Conservation (phyloP, 176 grass and related monocot genomes). For the Aegilops longissima region DNA sequence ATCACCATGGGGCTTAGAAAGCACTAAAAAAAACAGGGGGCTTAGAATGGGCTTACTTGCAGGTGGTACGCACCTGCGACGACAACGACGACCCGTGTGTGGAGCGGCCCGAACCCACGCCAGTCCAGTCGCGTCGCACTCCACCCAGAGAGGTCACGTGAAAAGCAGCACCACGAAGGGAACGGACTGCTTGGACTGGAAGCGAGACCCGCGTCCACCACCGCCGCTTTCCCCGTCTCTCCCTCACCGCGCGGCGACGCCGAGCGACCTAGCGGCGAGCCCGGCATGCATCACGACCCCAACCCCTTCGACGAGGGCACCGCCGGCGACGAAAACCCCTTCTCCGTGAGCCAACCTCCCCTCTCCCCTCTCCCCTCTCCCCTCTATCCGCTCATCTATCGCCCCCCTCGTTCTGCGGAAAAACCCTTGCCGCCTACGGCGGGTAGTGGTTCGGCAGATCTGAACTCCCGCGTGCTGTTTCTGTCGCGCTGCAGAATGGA, state of each 20-base stretch:
- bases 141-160: slow-evolving; percentile 24
- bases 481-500: slow-evolving; percentile 56
- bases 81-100: not conserved
- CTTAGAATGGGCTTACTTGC: not conserved
- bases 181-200: slow-evolving; percentile 29
- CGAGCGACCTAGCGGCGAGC: slow-evolving; percentile 23
- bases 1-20: too few relatives aligned
- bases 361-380: not conserved
- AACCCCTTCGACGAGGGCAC: slow-evolving; percentile 81
- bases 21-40: too few relatives aligned
- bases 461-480: not conserved
- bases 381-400: not conserved
- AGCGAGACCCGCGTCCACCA: slow-evolving; percentile 43
- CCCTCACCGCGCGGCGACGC: not conserved
- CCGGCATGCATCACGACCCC: slow-evolving; percentile 65
- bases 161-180: not conserved
- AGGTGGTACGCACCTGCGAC: not conserved
- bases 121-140: not conserved
- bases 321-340: slow-evolving; percentile 53
- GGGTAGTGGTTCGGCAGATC: slow-evolving; percentile 11
- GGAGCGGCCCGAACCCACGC: too few relatives aligned
- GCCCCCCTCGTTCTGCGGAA: not conserved
- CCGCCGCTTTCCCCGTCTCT: slow-evolving; percentile 11
- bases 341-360: slow-evolving; percentile 42
- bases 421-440: not conserved